A percentile compares a stretch with the other conserved stretches of the same genome.
phyloP scores from a whole-genome alignment of 495 filamentous ascomycete species.

The Aspergillus hancockii region DNA sequence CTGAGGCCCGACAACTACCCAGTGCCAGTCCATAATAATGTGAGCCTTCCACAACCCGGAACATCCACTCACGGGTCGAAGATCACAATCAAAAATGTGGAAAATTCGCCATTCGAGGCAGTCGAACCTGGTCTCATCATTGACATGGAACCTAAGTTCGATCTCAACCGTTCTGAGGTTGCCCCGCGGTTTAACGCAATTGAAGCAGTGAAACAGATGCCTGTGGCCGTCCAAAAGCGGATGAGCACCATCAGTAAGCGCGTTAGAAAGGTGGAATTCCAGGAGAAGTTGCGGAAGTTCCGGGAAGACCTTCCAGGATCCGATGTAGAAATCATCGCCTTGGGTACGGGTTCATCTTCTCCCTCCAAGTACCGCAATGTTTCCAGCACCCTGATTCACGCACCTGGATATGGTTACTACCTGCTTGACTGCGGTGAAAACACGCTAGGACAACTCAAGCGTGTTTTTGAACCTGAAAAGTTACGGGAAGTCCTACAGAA shows the following conservation, averaged over 20 bases:
- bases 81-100: slow-evolving; percentile 11
- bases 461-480: slow-evolving; percentile 63
- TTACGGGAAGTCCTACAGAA: slow-evolving; percentile 71
- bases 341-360: slow-evolving; percentile 86
- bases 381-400: slow-evolving; percentile 78
- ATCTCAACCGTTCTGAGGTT: slow-evolving; percentile 50
- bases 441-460: slow-evolving; percentile 86
- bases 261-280: slow-evolving; percentile 26
- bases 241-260: slow-evolving; percentile 30
- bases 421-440: slow-evolving; percentile 91
- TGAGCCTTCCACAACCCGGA: slow-evolving; percentile 35
- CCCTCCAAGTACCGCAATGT: slow-evolving; percentile 96
- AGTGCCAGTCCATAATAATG: slow-evolving; percentile 61
- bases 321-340: slow-evolving; percentile 78
- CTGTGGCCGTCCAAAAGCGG: slow-evolving; percentile 45
- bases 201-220: slow-evolving; percentile 33
- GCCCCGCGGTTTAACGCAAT: slow-evolving; percentile 55
- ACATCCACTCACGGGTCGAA: slow-evolving; percentile 18
- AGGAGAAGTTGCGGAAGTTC: slow-evolving; percentile 38
- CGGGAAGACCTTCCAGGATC: slow-evolving; percentile 60
- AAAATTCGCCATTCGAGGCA: slow-evolving; percentile 28
- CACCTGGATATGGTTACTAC: slow-evolving; percentile 81
- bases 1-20: slow-evolving; percentile 70
- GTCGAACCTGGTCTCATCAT: slow-evolving; percentile 55
- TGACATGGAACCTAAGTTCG: slow-evolving; percentile 65